Evolutionary conservation across 1,284 basidiomycete species (phyloP).

Genomic region (Tetrapyrgos nigripes): DNA sequence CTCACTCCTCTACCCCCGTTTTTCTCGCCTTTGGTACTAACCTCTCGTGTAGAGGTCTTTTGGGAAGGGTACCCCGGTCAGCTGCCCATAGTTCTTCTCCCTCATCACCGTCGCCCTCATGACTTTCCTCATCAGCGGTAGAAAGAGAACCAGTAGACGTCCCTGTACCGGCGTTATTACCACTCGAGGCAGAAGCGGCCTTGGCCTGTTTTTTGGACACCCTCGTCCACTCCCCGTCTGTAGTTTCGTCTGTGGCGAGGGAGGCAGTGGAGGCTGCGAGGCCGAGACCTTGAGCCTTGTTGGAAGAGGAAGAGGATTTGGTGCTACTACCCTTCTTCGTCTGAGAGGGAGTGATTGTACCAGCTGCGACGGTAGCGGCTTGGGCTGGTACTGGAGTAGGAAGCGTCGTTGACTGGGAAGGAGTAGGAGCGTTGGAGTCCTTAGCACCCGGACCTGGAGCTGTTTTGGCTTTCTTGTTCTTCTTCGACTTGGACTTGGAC

Average conservation of each 20-base stretch:
- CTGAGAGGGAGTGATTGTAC: not conserved
- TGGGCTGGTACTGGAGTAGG: not conserved
- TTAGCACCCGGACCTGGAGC: no score
- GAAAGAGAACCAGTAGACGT: constrained; percentile 52
- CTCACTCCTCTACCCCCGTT: constrained; percentile 73
- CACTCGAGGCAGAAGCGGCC: constrained; percentile 7
- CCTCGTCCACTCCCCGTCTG: constrained; percentile 57
- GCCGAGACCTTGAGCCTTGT: no score
- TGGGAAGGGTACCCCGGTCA: constrained; percentile 24
- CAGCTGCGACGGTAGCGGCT: not conserved
- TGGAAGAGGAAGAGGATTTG: constrained; percentile 12
- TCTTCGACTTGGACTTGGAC: constrained; percentile 38
- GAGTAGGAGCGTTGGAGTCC: not conserved
- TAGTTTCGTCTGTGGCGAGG: constrained; percentile 28
- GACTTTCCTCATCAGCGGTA: constrained; percentile 49
- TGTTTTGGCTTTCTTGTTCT: constrained; percentile 49
- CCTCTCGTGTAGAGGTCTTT: constrained; percentile 61
- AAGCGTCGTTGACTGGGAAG: not conserved
- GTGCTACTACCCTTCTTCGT: not conserved
- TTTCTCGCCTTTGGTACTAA: constrained; percentile 62
- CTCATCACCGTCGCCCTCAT: constrained; percentile 38
- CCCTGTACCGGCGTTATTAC: constrained; percentile 14
- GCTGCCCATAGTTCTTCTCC: constrained; percentile 25
- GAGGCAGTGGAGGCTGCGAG: constrained; percentile 25
- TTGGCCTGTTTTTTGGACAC: constrained; percentile 40